phyloP scores from a whole-genome alignment of 129 eudicot genomes.

The Lactuca sativa region DNA sequence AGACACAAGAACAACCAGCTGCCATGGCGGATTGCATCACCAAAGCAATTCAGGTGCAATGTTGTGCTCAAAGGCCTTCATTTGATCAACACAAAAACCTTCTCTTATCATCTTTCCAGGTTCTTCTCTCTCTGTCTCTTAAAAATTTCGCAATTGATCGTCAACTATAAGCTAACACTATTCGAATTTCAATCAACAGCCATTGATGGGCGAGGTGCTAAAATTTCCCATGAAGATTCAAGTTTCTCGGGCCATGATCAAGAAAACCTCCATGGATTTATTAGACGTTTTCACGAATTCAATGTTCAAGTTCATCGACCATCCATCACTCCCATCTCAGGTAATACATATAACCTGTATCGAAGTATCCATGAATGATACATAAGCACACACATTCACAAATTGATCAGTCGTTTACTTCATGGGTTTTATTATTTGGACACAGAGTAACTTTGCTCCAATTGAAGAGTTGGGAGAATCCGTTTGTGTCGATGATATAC shows the following conservation, averaged over 20 bases:
- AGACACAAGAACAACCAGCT: slow-evolving; percentile 11
- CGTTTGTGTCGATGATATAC: slow-evolving; percentile 23
- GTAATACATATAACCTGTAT: slow-evolving; percentile 28
- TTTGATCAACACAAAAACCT: slow-evolving; percentile 35
- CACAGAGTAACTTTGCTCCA: slow-evolving; percentile 61
- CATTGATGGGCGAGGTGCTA: slow-evolving; percentile 43
- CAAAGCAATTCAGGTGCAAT: slow-evolving; percentile 34
- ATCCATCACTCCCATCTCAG: slow-evolving; percentile 63
- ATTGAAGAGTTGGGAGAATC: slow-evolving; percentile 50
- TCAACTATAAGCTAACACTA: not conserved
- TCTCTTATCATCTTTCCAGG: slow-evolving; percentile 48
- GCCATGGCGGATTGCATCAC: slow-evolving; percentile 26
- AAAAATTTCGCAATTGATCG: not conserved
- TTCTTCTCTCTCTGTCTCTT: slow-evolving; percentile 8
- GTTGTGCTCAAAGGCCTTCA: slow-evolving; percentile 44
- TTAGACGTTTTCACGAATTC: slow-evolving; percentile 54
- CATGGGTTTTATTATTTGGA: not conserved
- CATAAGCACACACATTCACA: not conserved
- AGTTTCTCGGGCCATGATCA: slow-evolving; percentile 31
- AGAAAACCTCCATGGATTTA: slow-evolving; percentile 43
- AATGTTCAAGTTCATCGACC: slow-evolving; percentile 56
- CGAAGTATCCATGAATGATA: not conserved
- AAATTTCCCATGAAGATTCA: slow-evolving; percentile 26
- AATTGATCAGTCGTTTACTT: not conserved
- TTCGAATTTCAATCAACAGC: slow-evolving; percentile 28